Conservation (phyloP, 108 stramenopile species). For the Chaetoceros muelleri region DNA sequence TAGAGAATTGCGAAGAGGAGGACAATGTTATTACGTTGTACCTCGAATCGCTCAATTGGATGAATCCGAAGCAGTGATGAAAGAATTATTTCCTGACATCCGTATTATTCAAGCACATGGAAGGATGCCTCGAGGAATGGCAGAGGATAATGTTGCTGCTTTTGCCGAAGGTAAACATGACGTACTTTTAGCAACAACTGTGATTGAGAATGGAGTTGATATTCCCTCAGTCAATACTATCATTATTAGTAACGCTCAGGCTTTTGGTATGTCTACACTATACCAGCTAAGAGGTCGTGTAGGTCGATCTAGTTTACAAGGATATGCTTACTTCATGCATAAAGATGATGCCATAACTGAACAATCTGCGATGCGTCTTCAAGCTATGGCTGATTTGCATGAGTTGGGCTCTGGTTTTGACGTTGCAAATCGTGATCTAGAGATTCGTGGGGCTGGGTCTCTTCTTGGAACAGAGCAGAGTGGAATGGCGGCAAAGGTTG, state of each 20-base stretch:
- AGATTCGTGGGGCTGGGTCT: constrained; percentile 89
- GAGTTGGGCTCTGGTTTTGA: constrained; percentile 88
- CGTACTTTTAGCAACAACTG: constrained; percentile 89
- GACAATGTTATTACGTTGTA: constrained; percentile 87
- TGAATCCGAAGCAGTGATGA: constrained; percentile 47
- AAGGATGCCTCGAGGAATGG: constrained; percentile 51
- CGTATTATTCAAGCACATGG: constrained; percentile 83
- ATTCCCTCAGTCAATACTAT: constrained; percentile 93
- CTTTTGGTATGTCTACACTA: constrained; percentile 89
- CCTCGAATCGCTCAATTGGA: constrained; percentile 77
- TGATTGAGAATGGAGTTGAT: constrained; percentile 97
- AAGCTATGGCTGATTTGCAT: constrained; percentile 75
- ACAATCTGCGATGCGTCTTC: constrained; percentile 68
- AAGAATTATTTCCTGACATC: constrained; percentile 53
- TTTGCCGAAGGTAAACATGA: constrained; percentile 84
- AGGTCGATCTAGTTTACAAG: constrained; percentile 82
- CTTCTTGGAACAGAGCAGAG: constrained; percentile 87
- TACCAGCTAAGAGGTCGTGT: constrained; percentile 94
- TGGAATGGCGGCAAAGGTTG: constrained; percentile 86
- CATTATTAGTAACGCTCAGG: constrained; percentile 83
- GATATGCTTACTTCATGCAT: constrained; percentile 82
- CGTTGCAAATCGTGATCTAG: constrained; percentile 87
- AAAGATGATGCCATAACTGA: constrained; percentile 55
- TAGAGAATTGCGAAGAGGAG: constrained; percentile 70
- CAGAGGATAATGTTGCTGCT: constrained; percentile 68